Base-by-base conservation (phyloP, 108 stramenopile species). In the Cyclotella kingstonii region DNA sequence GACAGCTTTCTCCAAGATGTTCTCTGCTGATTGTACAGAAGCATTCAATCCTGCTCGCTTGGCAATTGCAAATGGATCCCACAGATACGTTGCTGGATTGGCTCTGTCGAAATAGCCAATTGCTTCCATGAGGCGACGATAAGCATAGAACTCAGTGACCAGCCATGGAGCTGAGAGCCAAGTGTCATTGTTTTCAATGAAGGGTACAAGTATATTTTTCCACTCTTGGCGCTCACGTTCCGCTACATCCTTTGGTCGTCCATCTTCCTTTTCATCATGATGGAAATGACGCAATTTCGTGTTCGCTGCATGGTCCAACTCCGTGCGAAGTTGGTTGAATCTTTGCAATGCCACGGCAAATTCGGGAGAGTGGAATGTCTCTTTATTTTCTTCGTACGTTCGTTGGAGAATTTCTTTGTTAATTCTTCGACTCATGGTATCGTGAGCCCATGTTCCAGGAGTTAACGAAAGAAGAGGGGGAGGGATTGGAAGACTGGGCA, bases 91-190 rank as follows among this genome's bases (percentile, higher is more conserved):
- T n/a, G 61, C 55, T 11, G 81, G 50, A 28, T 83, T 66, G 26
- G 81, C 68, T 43, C 59, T 77, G 50, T 88, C 85, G 69, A 88
- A 94, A 63, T 89, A 95, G 3, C 80, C 82, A 26, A 96, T 61
- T 21, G 86, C 86, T 44, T 91, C 82, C 55, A 91, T 82, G 19
- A 96, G 70, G 10, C 86, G 73, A 7, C 95, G 78, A 61, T 98
- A 98, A 17, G 95, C 84, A 69, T 96, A 98, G 69, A 98, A 98
- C 69, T 98, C 97, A 3, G 96, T 70, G 8, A 94, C 84, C 64
- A 97, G 63, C 97, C 97, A 98, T 5, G 97, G 97, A 7, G 97
- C 95, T 27, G 87, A 76, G 14, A 98, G 73, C 95, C 96, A 98
- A 18, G 89, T 96, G 49, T 86, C 67, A 1, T 59, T 62, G 12